Base-by-base conservation (phyloP, 139 green algal species). In the Tetradesmus obliquus region DNA sequence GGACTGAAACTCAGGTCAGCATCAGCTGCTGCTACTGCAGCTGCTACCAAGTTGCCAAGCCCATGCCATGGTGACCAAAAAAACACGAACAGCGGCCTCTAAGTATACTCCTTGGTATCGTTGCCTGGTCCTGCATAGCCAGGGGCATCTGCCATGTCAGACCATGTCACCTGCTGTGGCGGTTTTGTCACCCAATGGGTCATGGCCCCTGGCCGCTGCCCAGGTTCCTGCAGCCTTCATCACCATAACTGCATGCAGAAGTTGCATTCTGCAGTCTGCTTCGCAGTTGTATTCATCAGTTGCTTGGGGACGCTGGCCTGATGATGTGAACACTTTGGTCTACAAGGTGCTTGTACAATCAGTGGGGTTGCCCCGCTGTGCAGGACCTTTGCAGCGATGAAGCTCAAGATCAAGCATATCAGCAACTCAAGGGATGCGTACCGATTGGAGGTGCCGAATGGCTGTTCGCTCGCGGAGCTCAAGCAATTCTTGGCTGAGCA, bases 321-420 rank as follows among this genome's bases (percentile, higher is more conserved):
- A 76, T 76, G 66, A 3, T 76, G 15, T 76, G 66, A 45, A 45
- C 32, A 45, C 32, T 45, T 45, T 45, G 32, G 32, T 45, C 32
- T 45, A 45, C 32, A 45, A 0, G 32, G 32, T 45, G 32, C 32
- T 45, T 45, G 32, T 45, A 1, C 0, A 45, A 45, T n/a, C 32
- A 45, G 32, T 45, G 32, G 32, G 32, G 32, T 45, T 45, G 32
- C 32, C 32, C 32, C 32, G 32, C 15, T 24, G 17, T 24, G 7
- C 74, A 72, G 60, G 10, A 5, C n/a, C 5, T 51, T 4, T 5
- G 7, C n/a, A 82, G 22, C n/a, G n/a, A 88, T 88, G 83, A 88
- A 79, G 83, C n/a, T 88, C 0, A 88, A 79, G 10, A 5, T 88
- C 3, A 88, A 88, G 10, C 83, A 88, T 79, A 60, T 76, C 3